Conservation (phyloP, 495 filamentous ascomycete genomes). For the Aspergillus nanangensis region DNA sequence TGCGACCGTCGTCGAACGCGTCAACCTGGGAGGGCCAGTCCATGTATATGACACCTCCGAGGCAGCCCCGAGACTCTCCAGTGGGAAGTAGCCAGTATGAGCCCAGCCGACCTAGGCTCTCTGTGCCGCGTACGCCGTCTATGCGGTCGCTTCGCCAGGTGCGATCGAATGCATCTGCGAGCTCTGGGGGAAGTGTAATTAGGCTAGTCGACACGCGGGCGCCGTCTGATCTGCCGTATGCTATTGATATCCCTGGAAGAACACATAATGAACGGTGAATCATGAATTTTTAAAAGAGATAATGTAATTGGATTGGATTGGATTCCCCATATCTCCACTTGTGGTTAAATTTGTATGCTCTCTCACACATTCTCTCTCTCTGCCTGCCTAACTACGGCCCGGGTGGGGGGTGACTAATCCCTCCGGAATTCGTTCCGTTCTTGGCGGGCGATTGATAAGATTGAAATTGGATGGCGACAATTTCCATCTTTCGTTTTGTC, state of each 20-base stretch:
- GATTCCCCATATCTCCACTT: neutral
- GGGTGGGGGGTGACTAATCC: neutral
- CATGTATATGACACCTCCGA: conserved; percentile 25
- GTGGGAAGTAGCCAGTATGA: conserved; percentile 11
- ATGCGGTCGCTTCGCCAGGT: conserved; percentile 31
- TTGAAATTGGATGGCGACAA: no score
- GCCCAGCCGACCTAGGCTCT: neutral
- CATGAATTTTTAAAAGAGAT: neutral
- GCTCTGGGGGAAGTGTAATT: conserved; percentile 44
- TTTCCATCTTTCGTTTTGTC: no score
- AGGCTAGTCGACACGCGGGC: conserved; percentile 33
- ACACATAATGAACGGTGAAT: neutral
- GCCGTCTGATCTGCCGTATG: conserved; percentile 42
- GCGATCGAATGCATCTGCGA: conserved; percentile 32
- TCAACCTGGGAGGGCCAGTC: conserved; percentile 31
- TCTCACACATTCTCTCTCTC: no score
- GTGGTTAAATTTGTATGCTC: no score
- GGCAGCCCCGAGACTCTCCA: no score
- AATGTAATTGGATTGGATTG: neutral
- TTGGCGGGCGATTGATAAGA: conserved; percentile 19
- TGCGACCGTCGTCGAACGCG: conserved; percentile 27
- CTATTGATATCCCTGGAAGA: conserved; percentile 22
- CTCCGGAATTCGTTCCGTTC: conserved; percentile 7
- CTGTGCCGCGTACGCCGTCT: conserved; percentile 27
- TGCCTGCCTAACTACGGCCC: no score